Evolutionary conservation across 768 basidiomycete genomes (phyloP).

Genomic region (Trametes punicea): DNA sequence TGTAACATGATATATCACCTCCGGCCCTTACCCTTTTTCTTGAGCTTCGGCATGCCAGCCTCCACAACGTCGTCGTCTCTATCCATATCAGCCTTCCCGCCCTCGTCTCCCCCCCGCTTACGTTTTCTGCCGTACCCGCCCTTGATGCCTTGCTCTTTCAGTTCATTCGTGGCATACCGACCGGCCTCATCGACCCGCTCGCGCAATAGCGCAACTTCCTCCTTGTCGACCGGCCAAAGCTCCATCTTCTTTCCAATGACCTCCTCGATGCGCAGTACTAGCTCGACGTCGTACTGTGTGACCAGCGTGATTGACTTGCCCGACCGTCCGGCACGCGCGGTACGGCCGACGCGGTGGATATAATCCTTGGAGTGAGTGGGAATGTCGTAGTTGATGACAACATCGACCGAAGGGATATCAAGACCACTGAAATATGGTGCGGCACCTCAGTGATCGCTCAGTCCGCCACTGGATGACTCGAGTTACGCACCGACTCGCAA

Average conservation of each 20-base stretch:
- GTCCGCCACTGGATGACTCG: not conserved
- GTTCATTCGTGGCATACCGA: slow-evolving; percentile 68
- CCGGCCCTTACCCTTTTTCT: slow-evolving; percentile 47
- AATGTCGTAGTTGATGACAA: slow-evolving; percentile 97
- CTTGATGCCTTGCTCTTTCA: slow-evolving; percentile 71
- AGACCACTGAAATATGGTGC: slow-evolving; percentile 57
- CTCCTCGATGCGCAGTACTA: slow-evolving; percentile 90
- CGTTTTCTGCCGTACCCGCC: slow-evolving; percentile 47
- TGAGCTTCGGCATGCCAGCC: slow-evolving; percentile 76
- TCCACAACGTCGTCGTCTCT: slow-evolving; percentile 91
- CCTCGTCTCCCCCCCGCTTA: slow-evolving; percentile 43
- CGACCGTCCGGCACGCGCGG: slow-evolving; percentile 94
- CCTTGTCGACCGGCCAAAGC: slow-evolving; percentile 79
- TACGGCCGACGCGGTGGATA: slow-evolving; percentile 96
- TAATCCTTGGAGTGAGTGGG: slow-evolving; percentile 99
- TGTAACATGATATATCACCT: slow-evolving; percentile 26
- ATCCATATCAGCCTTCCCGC: slow-evolving; percentile 73
- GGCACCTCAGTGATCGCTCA: not conserved
- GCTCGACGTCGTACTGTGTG: slow-evolving; percentile 97
- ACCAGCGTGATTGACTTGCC: slow-evolving; percentile 98
- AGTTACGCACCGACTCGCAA: slow-evolving; percentile 76
- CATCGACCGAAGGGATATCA: slow-evolving; percentile 93
- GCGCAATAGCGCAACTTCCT: slow-evolving; percentile 81
- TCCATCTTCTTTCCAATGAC: slow-evolving; percentile 93
- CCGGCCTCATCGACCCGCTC: slow-evolving; percentile 90